These are phyloP conservation scores for Pyrus pyrifolia DNA, from an alignment of 306 rosid species.

Conservation along the genomic window DNA sequence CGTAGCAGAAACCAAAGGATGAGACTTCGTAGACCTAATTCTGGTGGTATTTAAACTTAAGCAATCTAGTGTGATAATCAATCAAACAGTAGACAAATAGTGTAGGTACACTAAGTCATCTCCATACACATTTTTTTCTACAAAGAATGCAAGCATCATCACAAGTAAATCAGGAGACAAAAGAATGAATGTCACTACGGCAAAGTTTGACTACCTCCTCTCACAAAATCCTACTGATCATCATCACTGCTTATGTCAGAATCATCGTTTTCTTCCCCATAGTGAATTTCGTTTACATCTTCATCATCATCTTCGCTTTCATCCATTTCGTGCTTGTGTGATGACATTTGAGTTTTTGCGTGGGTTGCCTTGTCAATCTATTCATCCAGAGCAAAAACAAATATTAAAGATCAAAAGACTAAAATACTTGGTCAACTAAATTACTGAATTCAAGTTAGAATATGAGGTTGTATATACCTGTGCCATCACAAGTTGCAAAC, in stretches of 20 bases:
- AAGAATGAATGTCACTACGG: neutral
- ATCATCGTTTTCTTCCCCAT: constrained; percentile 50
- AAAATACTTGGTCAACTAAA: constrained; percentile 8
- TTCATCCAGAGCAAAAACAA: constrained; percentile 4
- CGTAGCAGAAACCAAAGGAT: neutral
- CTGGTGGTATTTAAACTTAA: neutral
- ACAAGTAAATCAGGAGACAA: neutral
- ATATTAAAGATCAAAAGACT: constrained; percentile 1
- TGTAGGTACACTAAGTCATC: neutral
- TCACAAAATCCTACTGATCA: constrained; percentile 32
- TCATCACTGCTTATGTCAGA: constrained; percentile 77
- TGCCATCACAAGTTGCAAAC: constrained; percentile 71
- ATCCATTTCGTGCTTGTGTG: constrained; percentile 25
- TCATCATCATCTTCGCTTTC: constrained; percentile 46
- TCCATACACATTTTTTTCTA: neutral
- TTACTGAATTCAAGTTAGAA: neutral
- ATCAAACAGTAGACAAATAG: neutral
- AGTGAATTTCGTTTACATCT: constrained; percentile 42
- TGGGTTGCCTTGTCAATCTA: constrained; percentile 70
- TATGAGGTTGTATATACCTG: constrained; percentile 44
- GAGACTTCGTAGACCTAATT: neutral
- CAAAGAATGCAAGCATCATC: neutral
- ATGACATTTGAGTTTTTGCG: constrained; percentile 23
- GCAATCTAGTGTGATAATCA: neutral
- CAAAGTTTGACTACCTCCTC: neutral